A percentile compares a stretch with the other conserved stretches of the same genome.
Evolutionary conservation across 2,329 filamentous ascomycete genomes (phyloP).

Genomic region (Aspergillus cejpii): DNA sequence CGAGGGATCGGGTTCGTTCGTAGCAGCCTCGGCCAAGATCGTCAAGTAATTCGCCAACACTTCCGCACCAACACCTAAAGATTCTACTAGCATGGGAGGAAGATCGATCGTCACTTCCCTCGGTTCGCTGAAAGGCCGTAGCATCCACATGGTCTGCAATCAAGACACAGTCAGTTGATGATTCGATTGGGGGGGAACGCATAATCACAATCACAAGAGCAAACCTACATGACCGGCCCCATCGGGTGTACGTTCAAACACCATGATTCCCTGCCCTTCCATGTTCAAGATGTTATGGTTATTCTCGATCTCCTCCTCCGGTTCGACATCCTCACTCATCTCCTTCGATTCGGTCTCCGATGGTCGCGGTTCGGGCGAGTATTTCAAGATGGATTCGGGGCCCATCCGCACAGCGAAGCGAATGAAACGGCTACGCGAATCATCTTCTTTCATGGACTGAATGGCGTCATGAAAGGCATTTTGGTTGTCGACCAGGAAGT

Average conservation of each 20-base stretch:
- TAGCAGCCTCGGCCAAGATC: conserved; percentile 72
- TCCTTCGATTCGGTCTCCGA: conserved; percentile 11
- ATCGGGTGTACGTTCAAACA: conserved; percentile 81
- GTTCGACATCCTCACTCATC: conserved; percentile 20
- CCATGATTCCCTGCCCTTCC: conserved; percentile 97
- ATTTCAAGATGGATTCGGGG: conserved; percentile 58
- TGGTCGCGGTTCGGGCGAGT: conserved; percentile 33
- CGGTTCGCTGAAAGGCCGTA: conserved; percentile 80
- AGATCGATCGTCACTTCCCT: conserved; percentile 95
- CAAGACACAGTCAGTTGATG: conserved; percentile 22
- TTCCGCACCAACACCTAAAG: conserved; percentile 87
- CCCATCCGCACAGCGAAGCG: conserved; percentile 69
- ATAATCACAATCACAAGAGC: not conserved
- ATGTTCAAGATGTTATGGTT: conserved; percentile 62
- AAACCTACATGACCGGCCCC: conserved; percentile 79
- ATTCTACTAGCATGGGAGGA: conserved; percentile 80
- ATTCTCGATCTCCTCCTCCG: conserved; percentile 36
- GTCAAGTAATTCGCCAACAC: conserved; percentile 92
- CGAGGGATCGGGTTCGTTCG: conserved; percentile 64
- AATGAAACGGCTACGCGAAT: conserved; percentile 85
- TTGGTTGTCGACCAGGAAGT: conserved; percentile 74
- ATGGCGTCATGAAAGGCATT: conserved; percentile 74
- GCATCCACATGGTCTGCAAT: conserved; percentile 95
- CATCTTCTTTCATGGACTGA: conserved; percentile 84
- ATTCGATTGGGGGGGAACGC: not conserved